phyloP scores from a whole-genome alignment of 2,329 filamentous ascomycete species.

The Cordyceps cicadae region DNA sequence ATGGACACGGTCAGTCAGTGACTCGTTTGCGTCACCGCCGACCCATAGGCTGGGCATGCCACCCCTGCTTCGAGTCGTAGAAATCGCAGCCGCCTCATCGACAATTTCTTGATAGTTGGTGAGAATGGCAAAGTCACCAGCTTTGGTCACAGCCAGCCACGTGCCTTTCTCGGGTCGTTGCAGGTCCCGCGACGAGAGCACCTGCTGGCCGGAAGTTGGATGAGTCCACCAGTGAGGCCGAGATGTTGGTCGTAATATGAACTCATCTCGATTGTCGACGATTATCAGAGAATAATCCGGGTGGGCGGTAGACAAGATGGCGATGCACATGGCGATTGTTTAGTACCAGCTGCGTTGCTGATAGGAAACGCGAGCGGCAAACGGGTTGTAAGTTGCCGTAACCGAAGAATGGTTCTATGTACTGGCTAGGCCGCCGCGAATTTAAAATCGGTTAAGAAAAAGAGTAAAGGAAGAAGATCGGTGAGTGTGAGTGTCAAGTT shows the following conservation, averaged over 20 bases:
- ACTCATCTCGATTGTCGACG: slow-evolving; percentile 72
- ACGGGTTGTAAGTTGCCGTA: background rate
- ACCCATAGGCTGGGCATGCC: slow-evolving; percentile 58
- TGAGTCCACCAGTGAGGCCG: slow-evolving; percentile 57
- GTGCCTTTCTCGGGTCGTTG: slow-evolving; percentile 55
- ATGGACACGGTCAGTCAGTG: slow-evolving; percentile 42
- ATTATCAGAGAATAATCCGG: slow-evolving; percentile 67
- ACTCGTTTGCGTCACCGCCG: slow-evolving; percentile 38
- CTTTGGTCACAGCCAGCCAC: slow-evolving; percentile 55
- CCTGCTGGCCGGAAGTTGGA: slow-evolving; percentile 30
- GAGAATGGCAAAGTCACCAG: slow-evolving; percentile 53
- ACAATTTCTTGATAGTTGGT: slow-evolving; percentile 58
- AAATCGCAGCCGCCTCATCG: slow-evolving; percentile 33
- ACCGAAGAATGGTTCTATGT: background rate
- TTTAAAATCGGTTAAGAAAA: background rate
- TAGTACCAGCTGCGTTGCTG: slow-evolving; percentile 52
- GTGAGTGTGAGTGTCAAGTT: background rate
- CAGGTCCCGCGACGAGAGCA: slow-evolving; percentile 55
- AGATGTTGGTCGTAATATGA: slow-evolving; percentile 55
- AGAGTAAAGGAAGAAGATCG: background rate
- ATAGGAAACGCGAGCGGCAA: background rate
- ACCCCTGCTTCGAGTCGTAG: slow-evolving; percentile 43
- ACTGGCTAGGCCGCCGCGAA: background rate
- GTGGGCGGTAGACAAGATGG: slow-evolving; percentile 65
- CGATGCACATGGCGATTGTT: slow-evolving; percentile 67